phyloP scores from a whole-genome alignment of 2,329 filamentous ascomycete species.

The Scleromitrula shiraiana region DNA sequence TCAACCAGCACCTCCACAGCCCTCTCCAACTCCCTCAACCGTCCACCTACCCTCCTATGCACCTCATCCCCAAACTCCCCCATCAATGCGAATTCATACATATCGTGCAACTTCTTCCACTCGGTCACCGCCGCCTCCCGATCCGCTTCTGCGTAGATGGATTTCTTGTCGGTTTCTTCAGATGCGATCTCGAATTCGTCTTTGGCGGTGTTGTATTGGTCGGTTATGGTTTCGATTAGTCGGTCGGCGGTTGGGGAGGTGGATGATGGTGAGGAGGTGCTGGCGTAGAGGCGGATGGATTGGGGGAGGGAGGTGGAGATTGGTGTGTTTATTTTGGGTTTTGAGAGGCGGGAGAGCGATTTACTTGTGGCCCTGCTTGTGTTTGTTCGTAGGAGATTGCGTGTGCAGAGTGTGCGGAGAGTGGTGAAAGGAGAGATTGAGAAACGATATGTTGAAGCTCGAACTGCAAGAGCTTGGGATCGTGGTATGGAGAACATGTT shows the following conservation, averaged over 20 bases:
- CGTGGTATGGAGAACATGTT: not conserved
- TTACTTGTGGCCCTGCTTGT: too few species aligned
- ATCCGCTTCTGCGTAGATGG: slow-evolving; percentile 39
- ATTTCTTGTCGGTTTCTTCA: slow-evolving; percentile 37
- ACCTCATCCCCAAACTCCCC: slow-evolving; percentile 35
- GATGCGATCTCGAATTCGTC: slow-evolving; percentile 43
- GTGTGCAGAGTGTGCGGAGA: not conserved
- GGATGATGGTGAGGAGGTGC: not conserved
- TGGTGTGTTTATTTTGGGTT: too few species aligned
- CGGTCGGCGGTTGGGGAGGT: not conserved
- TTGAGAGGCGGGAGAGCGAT: too few species aligned
- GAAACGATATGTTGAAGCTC: not conserved
- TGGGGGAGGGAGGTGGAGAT: too few species aligned
- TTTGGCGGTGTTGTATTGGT: slow-evolving; percentile 33
- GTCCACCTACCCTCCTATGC: slow-evolving; percentile 34
- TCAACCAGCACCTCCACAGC: slow-evolving; percentile 36
- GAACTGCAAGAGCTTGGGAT: not conserved
- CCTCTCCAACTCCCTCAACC: slow-evolving; percentile 38
- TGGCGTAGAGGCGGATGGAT: not conserved
- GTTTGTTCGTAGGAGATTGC: too few species aligned
- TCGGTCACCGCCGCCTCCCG: slow-evolving; percentile 38
- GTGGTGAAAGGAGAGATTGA: too few species aligned
- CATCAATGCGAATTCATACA: slow-evolving; percentile 28
- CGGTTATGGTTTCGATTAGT: slow-evolving; percentile 1
- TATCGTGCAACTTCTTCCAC: slow-evolving; percentile 31